These are phyloP conservation scores for Tanozyma kutaoensis DNA, from an alignment of 805 yeast species.

Conservation along the genomic window DNA sequence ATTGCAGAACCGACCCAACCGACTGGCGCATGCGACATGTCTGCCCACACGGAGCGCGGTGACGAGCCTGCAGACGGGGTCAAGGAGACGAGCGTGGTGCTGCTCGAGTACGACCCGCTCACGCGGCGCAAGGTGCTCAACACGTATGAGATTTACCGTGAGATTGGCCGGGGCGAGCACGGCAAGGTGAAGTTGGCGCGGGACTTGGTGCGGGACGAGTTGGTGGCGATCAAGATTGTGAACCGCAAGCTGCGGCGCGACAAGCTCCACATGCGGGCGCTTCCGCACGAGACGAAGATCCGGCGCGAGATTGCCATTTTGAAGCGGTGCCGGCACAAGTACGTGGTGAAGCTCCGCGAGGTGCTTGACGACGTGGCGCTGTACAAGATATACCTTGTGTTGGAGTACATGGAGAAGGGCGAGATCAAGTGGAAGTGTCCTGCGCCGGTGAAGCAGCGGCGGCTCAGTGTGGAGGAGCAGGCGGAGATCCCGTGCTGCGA, in stretches of 20 bases:
- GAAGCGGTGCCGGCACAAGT: slow-evolving; percentile 33
- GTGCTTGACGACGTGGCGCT: slow-evolving; percentile 78
- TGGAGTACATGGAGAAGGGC: slow-evolving; percentile 84
- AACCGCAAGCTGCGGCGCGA: slow-evolving; percentile 43
- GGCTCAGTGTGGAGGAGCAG: slow-evolving; percentile 1
- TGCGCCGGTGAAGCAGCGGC: slow-evolving; percentile 2
- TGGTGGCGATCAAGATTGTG: slow-evolving; percentile 90
- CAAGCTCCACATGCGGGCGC: slow-evolving; percentile 12
- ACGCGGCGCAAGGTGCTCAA: slow-evolving; percentile 71
- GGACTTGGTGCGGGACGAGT: slow-evolving; percentile 46
- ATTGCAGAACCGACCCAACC: no score
- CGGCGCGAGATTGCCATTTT: slow-evolving; percentile 30
- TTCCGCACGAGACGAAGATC: slow-evolving; percentile 18
- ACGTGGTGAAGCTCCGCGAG: slow-evolving; percentile 29
- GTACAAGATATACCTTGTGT: slow-evolving; percentile 76
- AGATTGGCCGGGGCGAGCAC: slow-evolving; percentile 93
- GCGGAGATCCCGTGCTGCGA: slow-evolving; percentile 33
- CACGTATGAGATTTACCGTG: slow-evolving; percentile 77
- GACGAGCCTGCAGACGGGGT: no score
- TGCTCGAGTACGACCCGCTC: slow-evolving; percentile 80
- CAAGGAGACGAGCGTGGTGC: slow-evolving; percentile 61
- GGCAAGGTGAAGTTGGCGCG: slow-evolving; percentile 93
- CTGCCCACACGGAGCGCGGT: no score
- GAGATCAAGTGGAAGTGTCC: slow-evolving; percentile 68
- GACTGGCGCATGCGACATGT: no score